Base-by-base conservation (phyloP, 371 early-diverging fungal species). In the Apophysomyces sp. region DNA sequence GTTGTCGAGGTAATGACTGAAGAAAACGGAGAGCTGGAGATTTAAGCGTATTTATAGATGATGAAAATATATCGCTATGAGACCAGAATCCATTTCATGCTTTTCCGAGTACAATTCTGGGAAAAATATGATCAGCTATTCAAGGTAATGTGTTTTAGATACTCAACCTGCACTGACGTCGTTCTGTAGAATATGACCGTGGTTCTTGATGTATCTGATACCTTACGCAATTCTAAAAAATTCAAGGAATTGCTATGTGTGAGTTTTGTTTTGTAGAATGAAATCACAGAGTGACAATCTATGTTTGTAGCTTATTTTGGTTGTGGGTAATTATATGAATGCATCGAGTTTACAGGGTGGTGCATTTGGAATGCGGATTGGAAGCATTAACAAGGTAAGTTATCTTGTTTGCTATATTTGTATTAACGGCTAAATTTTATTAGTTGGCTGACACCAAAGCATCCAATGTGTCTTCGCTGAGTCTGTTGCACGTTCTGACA, bases 241-340 rank as follows among this genome's bases (percentile, higher is more conserved):
- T 63, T 86, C 32, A 71, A 66, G n/a, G 68, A 81, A 27, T 13
- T 84, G 1, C 63, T 86, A 34, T 70, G 78, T 24, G 66, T 83
- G 78, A 77, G 52, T 77, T 69, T 18, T 6, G 21, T 36, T 74
- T 0, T 55, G 76, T 32, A 65, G 72, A n/a, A 4, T 15, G 15
- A 18, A 41, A 16, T 27, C 16, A 39, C 8, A n/a, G 13, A 29
- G 5, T 56, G 4, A 44, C 26, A 4, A 5, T 30, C 54, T 1
- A 67, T 67, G 57, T 73, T 63, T 83, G 8, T 76, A 91, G 79
- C 66, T 68, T 7, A 78, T 86, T n/a, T 65, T 86, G 26, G 56
- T 79, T 4, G 61, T 87, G 12, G 87, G 87, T 51, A 87, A 87
- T 57, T 87, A 73, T 57, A 85, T 87, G 87, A 87, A 87, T 61